Conservation (phyloP, 805 yeast genomes). For the Ogataea ramenticola region DNA sequence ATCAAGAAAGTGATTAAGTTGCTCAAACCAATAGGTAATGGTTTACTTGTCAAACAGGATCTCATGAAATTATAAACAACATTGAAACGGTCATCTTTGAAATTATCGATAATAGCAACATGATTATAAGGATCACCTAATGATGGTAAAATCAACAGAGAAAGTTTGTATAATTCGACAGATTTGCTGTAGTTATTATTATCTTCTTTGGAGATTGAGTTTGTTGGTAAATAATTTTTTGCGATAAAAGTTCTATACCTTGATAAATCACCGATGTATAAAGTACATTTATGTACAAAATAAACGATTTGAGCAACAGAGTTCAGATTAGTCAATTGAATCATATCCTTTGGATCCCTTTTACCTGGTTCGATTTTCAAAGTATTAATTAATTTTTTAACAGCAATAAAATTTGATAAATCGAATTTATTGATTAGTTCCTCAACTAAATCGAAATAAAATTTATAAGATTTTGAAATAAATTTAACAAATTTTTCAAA, state of each 20-base stretch:
- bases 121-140: slow-evolving; percentile 62
- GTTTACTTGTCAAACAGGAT: slow-evolving; percentile 47
- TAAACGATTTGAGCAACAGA: slow-evolving; percentile 24
- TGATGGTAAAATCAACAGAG: slow-evolving; percentile 55
- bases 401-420: slow-evolving; percentile 27
- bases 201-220: slow-evolving; percentile 26
- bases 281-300: slow-evolving; percentile 39
- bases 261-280: slow-evolving; percentile 51
- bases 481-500: slow-evolving; percentile 45
- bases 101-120: slow-evolving; percentile 48
- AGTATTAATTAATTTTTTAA: slow-evolving; percentile 24
- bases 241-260: slow-evolving; percentile 49
- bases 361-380: slow-evolving; percentile 10
- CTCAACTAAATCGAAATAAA: slow-evolving; percentile 38
- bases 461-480: slow-evolving; percentile 37
- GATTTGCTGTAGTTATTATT: slow-evolving; percentile 37
- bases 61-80: slow-evolving; percentile 49
- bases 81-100: slow-evolving; percentile 37
- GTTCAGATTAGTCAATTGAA: neutral
- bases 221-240: slow-evolving; percentile 30
- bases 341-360: neutral
- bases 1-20: slow-evolving; percentile 34
- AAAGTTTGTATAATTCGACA: slow-evolving; percentile 39
- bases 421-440: slow-evolving; percentile 32
- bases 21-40: slow-evolving; percentile 37